Conservation (phyloP, 2,329 filamentous ascomycete species). For the Conoideocrella luteorostrata region DNA sequence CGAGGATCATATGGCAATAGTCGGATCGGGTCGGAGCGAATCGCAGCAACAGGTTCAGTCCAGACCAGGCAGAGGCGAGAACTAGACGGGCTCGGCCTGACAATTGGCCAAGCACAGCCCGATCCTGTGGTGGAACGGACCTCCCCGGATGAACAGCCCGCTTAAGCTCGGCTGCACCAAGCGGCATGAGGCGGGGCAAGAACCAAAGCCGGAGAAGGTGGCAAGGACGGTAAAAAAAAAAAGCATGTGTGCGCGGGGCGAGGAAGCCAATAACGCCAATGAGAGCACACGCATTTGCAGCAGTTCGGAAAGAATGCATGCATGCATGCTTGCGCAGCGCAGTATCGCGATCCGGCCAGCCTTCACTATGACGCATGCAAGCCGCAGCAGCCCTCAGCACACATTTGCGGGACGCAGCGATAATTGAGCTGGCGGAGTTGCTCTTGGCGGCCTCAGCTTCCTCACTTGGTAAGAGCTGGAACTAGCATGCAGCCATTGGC, state of each 20-base stretch:
- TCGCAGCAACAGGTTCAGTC: not conserved
- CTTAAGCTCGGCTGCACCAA: conserved; percentile 13
- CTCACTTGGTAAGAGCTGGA: no score
- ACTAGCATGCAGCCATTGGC: no score
- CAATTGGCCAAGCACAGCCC: not conserved
- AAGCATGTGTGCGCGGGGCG: conserved; percentile 7
- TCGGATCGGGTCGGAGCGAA: conserved; percentile 9
- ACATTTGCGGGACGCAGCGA: no score
- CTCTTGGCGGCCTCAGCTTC: no score
- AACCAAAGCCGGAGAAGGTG: not conserved
- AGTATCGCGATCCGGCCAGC: not conserved
- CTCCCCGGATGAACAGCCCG: conserved; percentile 2
- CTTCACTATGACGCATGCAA: not conserved
- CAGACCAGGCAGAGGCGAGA: not conserved
- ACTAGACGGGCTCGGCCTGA: not conserved
- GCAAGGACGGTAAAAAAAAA: not conserved
- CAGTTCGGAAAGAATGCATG: not conserved
- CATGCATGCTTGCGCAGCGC: no score
- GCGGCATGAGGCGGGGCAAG: conserved; percentile 1
- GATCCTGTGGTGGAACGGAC: not conserved
- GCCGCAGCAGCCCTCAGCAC: no score
- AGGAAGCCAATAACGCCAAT: conserved; percentile 1
- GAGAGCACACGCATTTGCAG: not conserved
- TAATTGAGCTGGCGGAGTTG: no score
- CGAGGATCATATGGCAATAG: not conserved